phyloP scores from a whole-genome alignment of 495 filamentous ascomycete genomes.

The Neurospora cerealis region DNA sequence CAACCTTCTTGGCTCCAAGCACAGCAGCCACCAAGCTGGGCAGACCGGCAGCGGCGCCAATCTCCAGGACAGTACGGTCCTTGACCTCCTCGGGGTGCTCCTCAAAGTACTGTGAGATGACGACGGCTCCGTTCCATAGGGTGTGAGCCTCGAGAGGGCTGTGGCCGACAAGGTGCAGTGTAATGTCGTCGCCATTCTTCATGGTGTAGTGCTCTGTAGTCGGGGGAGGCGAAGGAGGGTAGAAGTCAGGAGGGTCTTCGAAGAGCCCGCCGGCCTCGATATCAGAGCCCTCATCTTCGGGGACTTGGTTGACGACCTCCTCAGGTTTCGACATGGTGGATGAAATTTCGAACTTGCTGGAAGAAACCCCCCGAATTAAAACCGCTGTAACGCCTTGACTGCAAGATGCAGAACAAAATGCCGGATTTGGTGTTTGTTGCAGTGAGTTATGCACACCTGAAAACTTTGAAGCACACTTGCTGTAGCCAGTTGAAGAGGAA shows the following conservation, averaged over 20 bases:
- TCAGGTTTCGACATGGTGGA: not conserved
- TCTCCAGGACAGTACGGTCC: conserved; percentile 65
- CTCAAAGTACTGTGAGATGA: conserved; percentile 70
- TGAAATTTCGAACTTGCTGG: not conserved
- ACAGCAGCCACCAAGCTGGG: conserved; percentile 68
- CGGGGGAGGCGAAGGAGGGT: conserved; percentile 56
- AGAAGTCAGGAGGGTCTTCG: conserved; percentile 69
- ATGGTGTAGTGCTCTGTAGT: conserved; percentile 55
- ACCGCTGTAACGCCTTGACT: not conserved
- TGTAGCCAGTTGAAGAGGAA: not conserved
- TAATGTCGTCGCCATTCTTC: conserved; percentile 45
- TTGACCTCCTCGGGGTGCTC: conserved; percentile 46
- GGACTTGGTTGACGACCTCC: not conserved
- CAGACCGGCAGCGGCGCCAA: conserved; percentile 82
- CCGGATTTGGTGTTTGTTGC: not conserved
- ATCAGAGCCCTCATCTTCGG: conserved; percentile 2
- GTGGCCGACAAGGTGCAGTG: conserved; percentile 75
- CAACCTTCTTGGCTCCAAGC: conserved; percentile 56
- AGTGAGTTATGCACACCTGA: not conserved
- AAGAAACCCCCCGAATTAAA: not conserved
- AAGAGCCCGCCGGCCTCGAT: conserved; percentile 44
- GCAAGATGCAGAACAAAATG: not conserved
- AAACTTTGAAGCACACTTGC: not conserved
- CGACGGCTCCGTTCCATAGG: conserved; percentile 80
- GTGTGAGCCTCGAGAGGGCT: conserved; percentile 87